Percentiles rank a stretch among this genome's conserved stretches.
These are phyloP conservation scores for Pythium rhizo-oryzae DNA, from an alignment of 352 stramenopile species.

Conservation along the genomic window DNA sequence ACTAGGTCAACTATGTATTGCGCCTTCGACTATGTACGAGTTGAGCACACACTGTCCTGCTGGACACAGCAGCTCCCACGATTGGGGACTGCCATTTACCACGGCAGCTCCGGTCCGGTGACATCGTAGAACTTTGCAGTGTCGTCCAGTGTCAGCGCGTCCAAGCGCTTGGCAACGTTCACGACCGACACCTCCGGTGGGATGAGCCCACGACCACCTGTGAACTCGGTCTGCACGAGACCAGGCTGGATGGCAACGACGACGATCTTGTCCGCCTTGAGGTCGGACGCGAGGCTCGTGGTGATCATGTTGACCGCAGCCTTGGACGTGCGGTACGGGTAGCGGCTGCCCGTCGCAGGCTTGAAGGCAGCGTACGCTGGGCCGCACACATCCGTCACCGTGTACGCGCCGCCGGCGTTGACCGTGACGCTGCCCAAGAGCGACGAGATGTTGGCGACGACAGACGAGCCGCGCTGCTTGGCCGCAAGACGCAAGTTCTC, in stretches of 20 bases:
- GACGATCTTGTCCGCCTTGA: constrained; percentile 46
- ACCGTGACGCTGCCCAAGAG: constrained; percentile 49
- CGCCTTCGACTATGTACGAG: no score
- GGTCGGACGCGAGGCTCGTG: constrained; percentile 38
- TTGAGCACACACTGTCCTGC: no score
- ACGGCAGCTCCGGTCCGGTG: constrained; percentile 11
- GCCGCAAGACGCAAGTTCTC: constrained; percentile 35
- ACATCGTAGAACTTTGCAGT: constrained; percentile 21
- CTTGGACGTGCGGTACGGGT: constrained; percentile 73
- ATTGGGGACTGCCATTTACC: no score
- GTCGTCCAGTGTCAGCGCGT: constrained; percentile 2
- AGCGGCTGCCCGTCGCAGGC: constrained; percentile 34
- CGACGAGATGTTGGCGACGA: constrained; percentile 45
- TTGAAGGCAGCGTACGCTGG: constrained; percentile 4
- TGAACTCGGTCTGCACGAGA: constrained; percentile 18
- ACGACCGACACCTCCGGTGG: constrained; percentile 7
- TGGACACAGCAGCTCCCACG: no score
- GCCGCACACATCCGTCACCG: constrained; percentile 1
- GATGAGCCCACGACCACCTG: constrained; percentile 11
- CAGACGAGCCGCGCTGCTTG: constrained; percentile 21
- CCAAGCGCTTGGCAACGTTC: constrained; percentile 12
- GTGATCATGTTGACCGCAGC: constrained; percentile 68
- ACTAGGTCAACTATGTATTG: background rate
- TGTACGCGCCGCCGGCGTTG: constrained; percentile 28
- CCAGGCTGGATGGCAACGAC: constrained; percentile 48